Percentiles rank a stretch among this genome's conserved stretches.
These are phyloP conservation scores for Cladophialophora chaetospira DNA, from an alignment of 2,329 filamentous ascomycete species.

Conservation along the genomic window DNA sequence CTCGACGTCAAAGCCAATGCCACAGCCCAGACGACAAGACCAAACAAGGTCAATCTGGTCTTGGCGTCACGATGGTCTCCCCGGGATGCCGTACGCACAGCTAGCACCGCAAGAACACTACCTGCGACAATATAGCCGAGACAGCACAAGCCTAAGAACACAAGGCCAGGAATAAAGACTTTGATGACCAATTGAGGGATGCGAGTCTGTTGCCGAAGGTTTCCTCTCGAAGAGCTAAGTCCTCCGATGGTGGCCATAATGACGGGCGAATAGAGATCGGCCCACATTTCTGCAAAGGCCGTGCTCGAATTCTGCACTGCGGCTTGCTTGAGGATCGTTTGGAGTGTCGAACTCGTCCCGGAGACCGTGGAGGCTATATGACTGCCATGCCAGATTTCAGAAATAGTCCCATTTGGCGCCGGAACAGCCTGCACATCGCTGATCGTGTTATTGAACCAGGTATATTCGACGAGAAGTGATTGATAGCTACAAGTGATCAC, in stretches of 20 bases:
- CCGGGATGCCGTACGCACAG: background rate
- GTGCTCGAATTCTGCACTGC: conserved; percentile 9
- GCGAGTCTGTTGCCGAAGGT: conserved; percentile 5
- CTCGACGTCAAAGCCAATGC: background rate
- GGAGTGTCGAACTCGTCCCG: conserved; percentile 5
- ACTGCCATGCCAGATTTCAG: conserved; percentile 16
- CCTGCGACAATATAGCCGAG: conserved; percentile 4
- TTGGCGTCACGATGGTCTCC: background rate
- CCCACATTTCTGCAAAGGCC: conserved; percentile 8
- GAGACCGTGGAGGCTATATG: background rate
- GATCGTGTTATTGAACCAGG: conserved; percentile 17
- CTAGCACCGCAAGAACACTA: conserved; percentile 3
- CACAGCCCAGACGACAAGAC: background rate
- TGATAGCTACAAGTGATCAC: conserved; percentile 12
- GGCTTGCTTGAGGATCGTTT: conserved; percentile 10
- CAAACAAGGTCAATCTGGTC: background rate
- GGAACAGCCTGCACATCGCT: background rate
- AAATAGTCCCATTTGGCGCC: conserved; percentile 12
- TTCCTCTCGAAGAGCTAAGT: conserved; percentile 1
- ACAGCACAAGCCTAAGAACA: conserved; percentile 9
- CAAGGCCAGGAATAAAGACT: conserved; percentile 9
- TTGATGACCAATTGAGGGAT: conserved; percentile 15
- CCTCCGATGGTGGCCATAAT: conserved; percentile 12
- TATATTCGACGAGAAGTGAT: conserved; percentile 13
- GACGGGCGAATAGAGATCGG: conserved; percentile 8